Evolutionary conservation across 148 eudicot genomes (phyloP), one percentile per base, ranked within the genome.

Genomic region (Pharnaceum exiguum): DNA sequence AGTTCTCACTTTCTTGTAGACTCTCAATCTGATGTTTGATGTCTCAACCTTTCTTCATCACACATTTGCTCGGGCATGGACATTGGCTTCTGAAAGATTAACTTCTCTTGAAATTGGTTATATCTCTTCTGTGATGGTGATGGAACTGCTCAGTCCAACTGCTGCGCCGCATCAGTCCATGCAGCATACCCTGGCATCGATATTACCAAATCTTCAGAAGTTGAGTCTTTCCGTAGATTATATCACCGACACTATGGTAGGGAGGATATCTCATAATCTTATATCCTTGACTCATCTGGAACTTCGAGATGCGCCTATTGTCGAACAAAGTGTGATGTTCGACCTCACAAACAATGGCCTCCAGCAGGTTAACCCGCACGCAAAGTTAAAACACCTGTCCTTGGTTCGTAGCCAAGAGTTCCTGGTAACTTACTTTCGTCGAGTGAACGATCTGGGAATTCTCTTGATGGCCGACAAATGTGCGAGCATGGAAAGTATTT

Each of bases 261-360:
- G 73, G 52, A 77, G 86, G 37, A 81, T 88, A 69, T 87, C 96
- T 10, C 67, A 63, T 35, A 77, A 47, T 67, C 87, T 91, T 47
- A 50, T 71, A 65, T 70, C 71, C 27, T 75, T 88, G 71, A 81
- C 78, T 37, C 84, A 91, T 69, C 73, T 91, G 55, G 98, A 91
- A 66, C 98, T 91, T 63, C 94, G 89, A 59, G 98, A 91, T 67
- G 83, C 94, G 43, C 98, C 98, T 40, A 81, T 91, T 32, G 83
- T 91, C 29, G 98, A 91, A 49, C 96, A 96, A 13, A 76, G 84
- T 36, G 65, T 72, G 42, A 70, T 88, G 46, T 77, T 87, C 60
- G 98, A 91, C 55, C 96, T 91, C 22, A 91, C 95, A 55, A 79
- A 93, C 60, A 55, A 54, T n/a, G 95, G 98, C 43, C 88, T 93